Conservation (phyloP, 1,139 yeast genomes). For the Eremothecium cymbalariae region DNA sequence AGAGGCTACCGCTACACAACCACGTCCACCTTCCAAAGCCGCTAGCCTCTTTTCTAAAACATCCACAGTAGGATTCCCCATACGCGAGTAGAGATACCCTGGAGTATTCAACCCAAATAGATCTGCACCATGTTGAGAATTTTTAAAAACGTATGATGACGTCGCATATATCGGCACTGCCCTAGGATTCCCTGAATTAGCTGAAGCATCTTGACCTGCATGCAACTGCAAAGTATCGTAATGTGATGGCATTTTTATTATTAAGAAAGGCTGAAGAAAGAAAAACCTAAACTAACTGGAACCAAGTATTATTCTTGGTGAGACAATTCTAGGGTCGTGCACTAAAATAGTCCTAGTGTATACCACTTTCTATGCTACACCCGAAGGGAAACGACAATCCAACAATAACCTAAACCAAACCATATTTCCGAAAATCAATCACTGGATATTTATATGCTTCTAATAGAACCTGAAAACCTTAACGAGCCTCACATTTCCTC, state of each 20-base stretch:
- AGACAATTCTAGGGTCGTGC: too few relatives aligned
- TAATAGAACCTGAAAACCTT: too few relatives aligned
- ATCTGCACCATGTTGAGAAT: conserved; percentile 87
- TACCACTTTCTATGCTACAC: too few relatives aligned
- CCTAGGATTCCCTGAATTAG: conserved; percentile 52
- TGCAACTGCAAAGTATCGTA: conserved; percentile 91
- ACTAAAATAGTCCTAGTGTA: too few relatives aligned
- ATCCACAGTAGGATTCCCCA: conserved; percentile 87
- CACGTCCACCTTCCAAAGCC: conserved; percentile 86
- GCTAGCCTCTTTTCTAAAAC: conserved; percentile 89
- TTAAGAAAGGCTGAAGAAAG: neutral
- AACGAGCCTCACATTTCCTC: too few relatives aligned
- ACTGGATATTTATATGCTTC: too few relatives aligned
- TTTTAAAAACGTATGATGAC: conserved; percentile 77
- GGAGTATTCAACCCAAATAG: conserved; percentile 75
- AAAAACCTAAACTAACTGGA: neutral
- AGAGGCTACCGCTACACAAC: conserved; percentile 82
- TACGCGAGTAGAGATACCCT: conserved; percentile 81
- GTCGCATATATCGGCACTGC: conserved; percentile 90
- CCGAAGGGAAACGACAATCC: too few relatives aligned
- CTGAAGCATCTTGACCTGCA: conserved; percentile 76
- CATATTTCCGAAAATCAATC: too few relatives aligned
- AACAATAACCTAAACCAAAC: too few relatives aligned
- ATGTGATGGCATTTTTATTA: conserved; percentile 42
- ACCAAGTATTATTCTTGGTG: neutral